Evolutionary conservation across 2,329 filamentous ascomycete species (phyloP).

Genomic region (Trichocomaceae sp.): DNA sequence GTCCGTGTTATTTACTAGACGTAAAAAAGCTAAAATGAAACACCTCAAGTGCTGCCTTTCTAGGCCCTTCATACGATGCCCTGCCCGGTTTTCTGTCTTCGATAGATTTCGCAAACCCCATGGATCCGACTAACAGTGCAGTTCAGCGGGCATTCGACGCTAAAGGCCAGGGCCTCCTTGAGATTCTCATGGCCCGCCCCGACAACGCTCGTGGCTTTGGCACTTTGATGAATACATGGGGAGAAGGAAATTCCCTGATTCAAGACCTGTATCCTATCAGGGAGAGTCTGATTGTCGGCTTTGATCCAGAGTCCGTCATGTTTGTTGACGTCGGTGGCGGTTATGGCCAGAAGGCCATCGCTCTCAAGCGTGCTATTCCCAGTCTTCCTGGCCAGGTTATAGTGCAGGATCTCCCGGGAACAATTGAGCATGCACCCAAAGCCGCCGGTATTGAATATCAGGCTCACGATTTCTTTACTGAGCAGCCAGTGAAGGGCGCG

Average conservation of each 20-base stretch:
- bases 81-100: not conserved
- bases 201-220: conserved; percentile 16
- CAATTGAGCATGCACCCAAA: not conserved
- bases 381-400: not conserved
- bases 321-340: conserved; percentile 1
- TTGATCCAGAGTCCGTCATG: conserved; percentile 1
- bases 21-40: not conserved
- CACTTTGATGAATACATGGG: not conserved
- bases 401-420: not conserved
- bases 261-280: conserved; percentile 8
- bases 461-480: conserved; percentile 13
- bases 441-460: not conserved
- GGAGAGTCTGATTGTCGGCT: not conserved
- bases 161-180: not conserved
- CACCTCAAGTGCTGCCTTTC: not conserved
- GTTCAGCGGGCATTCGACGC: not conserved
- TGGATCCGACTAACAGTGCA: not conserved
- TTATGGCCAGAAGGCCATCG: conserved; percentile 1
- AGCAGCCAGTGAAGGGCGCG: conserved; percentile 18
- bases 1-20: no score
- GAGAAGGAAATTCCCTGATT: not conserved
- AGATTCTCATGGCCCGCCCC: not conserved
- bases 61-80: not conserved
- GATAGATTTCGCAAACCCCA: not conserved
- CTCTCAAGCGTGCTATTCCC: not conserved